Base-by-base conservation (phyloP, 202 grass and related monocot species). In the Hordeum pubiflorum region DNA sequence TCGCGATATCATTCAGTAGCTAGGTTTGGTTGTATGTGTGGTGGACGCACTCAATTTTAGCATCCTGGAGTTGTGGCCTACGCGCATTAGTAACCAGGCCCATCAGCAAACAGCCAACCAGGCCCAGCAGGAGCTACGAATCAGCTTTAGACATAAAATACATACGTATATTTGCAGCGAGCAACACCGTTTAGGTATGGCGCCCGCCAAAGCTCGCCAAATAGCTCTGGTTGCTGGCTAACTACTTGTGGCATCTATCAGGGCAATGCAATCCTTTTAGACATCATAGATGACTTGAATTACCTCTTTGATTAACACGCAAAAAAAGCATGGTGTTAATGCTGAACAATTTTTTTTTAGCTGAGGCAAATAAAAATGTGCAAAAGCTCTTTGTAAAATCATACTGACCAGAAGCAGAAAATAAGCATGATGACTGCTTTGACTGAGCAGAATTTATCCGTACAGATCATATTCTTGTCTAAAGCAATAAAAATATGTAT, bases 201-300 rank as follows among this genome's bases (percentile, higher is more conserved):
- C 41, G 3, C 11, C 10, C 41, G 41, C 3, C 41, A 43, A 13
- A 43, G 41, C 41, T 43, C 41, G 41, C 41, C 41, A 43, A 43
- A 43, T 43, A 43, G 41, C 41, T 43, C 12, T 43, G 41, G 11
- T 43, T 43, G 57, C 8, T 24, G 40, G 61, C 41, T 74, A 14
- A 23, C 52, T 15, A 23, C 27, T 58, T 58, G 60, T 65, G 48
- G 29, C 68, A 83, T 32, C 31, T 86, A 82, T 4, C 17, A 76
- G n/a, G 37, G 56, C 12, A 44, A 50, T 29, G 3, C 43, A 1
- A 31, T 44, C 39, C 20, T 44, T 79, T 40, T 39, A 83, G 4
- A 33, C 1, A 5, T n/a, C 7, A 65, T 64, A 7, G 5, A 31
- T 57, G 44, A 68, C 9, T 27, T 52, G 4, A 70, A 37, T 40